Base-by-base conservation (phyloP, 805 yeast species). In the Cyberlindnera petersonii region DNA sequence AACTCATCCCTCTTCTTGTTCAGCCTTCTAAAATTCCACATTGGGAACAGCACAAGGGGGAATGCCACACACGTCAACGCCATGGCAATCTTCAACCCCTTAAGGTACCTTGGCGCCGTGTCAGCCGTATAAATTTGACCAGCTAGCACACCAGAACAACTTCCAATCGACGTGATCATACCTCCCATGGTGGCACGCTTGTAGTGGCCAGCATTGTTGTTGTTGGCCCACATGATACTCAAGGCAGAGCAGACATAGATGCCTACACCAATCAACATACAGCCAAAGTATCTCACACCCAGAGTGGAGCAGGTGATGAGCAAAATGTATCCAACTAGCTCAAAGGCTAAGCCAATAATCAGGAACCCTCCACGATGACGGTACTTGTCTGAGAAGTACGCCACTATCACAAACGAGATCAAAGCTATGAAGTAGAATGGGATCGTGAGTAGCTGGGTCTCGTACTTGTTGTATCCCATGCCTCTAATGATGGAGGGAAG, bases 401-500 rank as follows among this genome's bases (percentile, higher is more conserved):
- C 64, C 22, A 57, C 62, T 8, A 46, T 31, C 10, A 65, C 47
- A 23, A 63, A 57, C 22, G 57, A 49, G 4, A 60, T 40, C 5
- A 64, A 53, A 2, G 69, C 68, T 17, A 58, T 54, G 10, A 59
- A 55, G 47, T 69, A 70, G 21, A 67, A 58, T 8, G 75, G 75
- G 16, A 69, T 68, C 0, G 74, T 63, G 57, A 71, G 43, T 10
- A 69, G 59, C 49, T 71, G 75, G 0, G 74, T 65, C 15, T 49
- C 54, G 22, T 65, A 59, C 20, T 60, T 56, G 31, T 66, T 51
- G 50, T 68, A 70, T 2, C 76, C 76, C 56, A 71, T 57, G 37
- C 58, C 61, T 33, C 53, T 63, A 42, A 71, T 63, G 42, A 71
- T 66, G 4, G 74, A 62, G 9, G 76, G 75, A 23, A 71, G 48